Conservation (phyloP, 1,284 basidiomycete genomes). For the Irpex rosettiformis region DNA sequence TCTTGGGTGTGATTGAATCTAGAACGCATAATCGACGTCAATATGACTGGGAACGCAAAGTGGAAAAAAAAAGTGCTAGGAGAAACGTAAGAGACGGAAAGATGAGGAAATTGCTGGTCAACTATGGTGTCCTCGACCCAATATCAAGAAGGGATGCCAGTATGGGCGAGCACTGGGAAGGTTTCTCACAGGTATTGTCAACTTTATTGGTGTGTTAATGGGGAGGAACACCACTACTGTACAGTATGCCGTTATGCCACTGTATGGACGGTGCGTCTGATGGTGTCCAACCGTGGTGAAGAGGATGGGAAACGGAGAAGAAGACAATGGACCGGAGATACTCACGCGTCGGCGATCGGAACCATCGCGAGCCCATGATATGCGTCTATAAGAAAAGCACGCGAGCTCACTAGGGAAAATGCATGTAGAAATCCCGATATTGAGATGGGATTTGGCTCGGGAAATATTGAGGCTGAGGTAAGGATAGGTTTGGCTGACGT, state of each 20-base stretch:
- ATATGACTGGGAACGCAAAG: background rate
- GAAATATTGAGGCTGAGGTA: slow-evolving; percentile 16
- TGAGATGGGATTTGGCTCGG: slow-evolving; percentile 9
- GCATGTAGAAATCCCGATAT: slow-evolving; percentile 62
- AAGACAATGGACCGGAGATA: slow-evolving; percentile 18
- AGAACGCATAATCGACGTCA: background rate
- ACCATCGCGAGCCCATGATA: slow-evolving; percentile 87
- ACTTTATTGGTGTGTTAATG: background rate
- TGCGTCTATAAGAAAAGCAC: slow-evolving; percentile 85
- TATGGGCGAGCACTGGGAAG: background rate
- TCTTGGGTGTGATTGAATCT: slow-evolving; percentile 83
- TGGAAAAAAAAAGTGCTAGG: background rate
- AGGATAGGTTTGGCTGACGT: slow-evolving; percentile 36
- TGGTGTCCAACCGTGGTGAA: background rate
- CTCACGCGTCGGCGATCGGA: slow-evolving; percentile 84
- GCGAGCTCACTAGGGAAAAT: slow-evolving; percentile 80
- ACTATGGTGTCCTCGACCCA: background rate
- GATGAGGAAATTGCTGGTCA: slow-evolving; percentile 1
- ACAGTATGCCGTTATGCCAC: background rate
- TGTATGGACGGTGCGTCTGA: background rate
- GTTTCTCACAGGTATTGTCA: background rate
- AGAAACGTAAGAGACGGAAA: no score
- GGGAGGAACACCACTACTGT: background rate
- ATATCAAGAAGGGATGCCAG: background rate
- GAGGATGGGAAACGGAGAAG: background rate